Base-by-base conservation (phyloP, 2,329 filamentous ascomycete genomes). In the Sclerotinia glacialis region DNA sequence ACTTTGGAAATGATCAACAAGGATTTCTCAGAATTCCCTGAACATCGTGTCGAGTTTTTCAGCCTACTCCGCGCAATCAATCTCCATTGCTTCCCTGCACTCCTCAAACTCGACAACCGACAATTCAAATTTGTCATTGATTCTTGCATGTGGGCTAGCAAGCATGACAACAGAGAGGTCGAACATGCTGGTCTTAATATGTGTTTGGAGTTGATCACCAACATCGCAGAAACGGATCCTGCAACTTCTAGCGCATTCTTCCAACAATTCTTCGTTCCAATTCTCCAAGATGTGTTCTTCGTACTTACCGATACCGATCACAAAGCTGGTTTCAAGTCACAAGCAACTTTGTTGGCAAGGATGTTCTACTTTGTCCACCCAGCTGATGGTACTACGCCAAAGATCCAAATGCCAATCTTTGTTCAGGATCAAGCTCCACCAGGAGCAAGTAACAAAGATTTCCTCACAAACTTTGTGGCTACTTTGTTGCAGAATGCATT, bases 1-100 rank as follows among this genome's bases (percentile, higher is more conserved):
- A 99, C 95, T 3, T 83, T 99, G 66, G 93, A 97, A 75, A 99
- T 99, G 95, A 99, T 99, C 81, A 99, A 98, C 86, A 99, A 99
- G 81, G 95, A 99, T 79, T 99, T 99, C 79, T 97, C 96, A 56
- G 95, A 99, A 77, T 99, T 96, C 78, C 95, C 95, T 0, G 95
- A 99, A 78, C 95, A 99, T 77, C 90, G 96, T 67, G 95, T 99
- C n/a, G 94, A 98, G 78, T 99, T 99, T 80, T 99, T 99, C 85
- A 97, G 97, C 79, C 86, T 99, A 31, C 85, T 99, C 47, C 87
- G 96, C 72, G 92, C 94, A 18, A 98, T 99, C 80, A 99, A 99
- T 79, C 82, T 98, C 58, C 92, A 96, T 78, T 99, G 95, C 80
- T 99, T 99, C 88, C 92, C 92, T 58, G 87, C 95, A 0, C 85